Base-by-base conservation (phyloP, 352 stramenopile genomes). In the Hyaloperonospora arabidopsidis region DNA sequence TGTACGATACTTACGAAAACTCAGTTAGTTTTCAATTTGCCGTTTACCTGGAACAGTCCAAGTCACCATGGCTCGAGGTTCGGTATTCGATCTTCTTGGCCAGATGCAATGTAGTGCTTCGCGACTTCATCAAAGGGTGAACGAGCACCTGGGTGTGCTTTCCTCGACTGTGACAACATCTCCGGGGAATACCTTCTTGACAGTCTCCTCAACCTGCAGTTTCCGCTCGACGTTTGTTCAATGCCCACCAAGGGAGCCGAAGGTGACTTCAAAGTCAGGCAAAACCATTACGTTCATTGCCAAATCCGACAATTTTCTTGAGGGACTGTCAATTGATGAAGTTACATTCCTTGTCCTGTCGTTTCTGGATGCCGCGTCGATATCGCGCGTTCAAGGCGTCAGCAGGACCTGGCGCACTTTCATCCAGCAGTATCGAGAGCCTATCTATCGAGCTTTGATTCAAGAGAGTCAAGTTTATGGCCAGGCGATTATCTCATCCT, bases 341-440 rank as follows among this genome's bases (percentile, higher is more conserved):
- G 68, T 88, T n/a, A 74, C 67, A 22, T 46, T 86, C 12, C 38
- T 70, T 1, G 71, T 87, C 23, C 69, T 75, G 3, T 69, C 64
- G 1, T 89, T 61, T 55, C 57, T 89, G 28, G 74, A 79, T 36
- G 76, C 63, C 0, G 62, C 72, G 13, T 70, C 67, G 5, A 57
- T 89, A 8, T 61, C 63, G 1, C 60, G 53, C 5, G 46, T 89
- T 29, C 57, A 75, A 54, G 56, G 64, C 4, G 71, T 83, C 21
- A 83, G 63, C 39, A 65, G 40, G 2, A 40, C 63, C 5, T 87
- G 73, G 73, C 51, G 59, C 6, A 15, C 19, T 1, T 84, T 82
- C 45, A 54, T 87, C 12, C 45, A 61, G 6, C 45, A 65, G 15
- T 63, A 86, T 34, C 54, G 60, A 19, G 61, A 80, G 7, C 12